Base-by-base conservation (phyloP, 1,284 basidiomycete species). In the Irpex sp. region DNA sequence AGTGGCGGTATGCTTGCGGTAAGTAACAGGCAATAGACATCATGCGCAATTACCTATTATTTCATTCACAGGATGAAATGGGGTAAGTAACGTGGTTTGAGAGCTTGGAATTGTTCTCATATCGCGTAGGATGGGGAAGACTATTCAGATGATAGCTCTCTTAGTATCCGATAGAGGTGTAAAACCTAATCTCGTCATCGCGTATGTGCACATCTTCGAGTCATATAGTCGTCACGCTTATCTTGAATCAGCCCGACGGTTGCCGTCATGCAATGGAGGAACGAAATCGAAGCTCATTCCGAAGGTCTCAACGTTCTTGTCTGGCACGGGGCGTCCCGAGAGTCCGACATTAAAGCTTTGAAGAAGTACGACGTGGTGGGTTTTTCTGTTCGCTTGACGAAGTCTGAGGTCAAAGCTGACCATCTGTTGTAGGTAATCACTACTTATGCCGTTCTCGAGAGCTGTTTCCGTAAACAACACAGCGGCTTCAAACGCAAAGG, bases 191-290 rank as follows among this genome's bases (percentile, higher is more conserved):
- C 84, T 99, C 7, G 94, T 99, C 19, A 84, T 99, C 38, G 97
- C 97, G 85, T 93, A 76, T 66, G 89, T 81, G 21, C 19, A n/a
- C 15, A 49, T 37, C 13, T 37, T 31, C 57, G 13, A 59, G 17
- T 15, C 17, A n/a, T 11, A 11, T 31, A 21, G 13, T 31, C 54
- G 7, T 8, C n/a, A 34, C 26, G 36, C 9, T 61, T 60, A 49
- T 59, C 40, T 47, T 36, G 57, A 38, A 31, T 0, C 63, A 93
- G 91, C 19, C 94, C 94, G 2, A 97, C 96, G 2, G 97, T 98
- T 57, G 97, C 97, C 26, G 88, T 99, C 67, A 96, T 99, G 89
- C 97, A 99, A 79, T 99, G 97, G 97, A 87, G 89, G 69, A 95
- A 97, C 74, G 97, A 99, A 76, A 95, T 99, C 63, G 87, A 88